Conservation (phyloP, 257 asterid species). For the Nicotiana paniculata region DNA sequence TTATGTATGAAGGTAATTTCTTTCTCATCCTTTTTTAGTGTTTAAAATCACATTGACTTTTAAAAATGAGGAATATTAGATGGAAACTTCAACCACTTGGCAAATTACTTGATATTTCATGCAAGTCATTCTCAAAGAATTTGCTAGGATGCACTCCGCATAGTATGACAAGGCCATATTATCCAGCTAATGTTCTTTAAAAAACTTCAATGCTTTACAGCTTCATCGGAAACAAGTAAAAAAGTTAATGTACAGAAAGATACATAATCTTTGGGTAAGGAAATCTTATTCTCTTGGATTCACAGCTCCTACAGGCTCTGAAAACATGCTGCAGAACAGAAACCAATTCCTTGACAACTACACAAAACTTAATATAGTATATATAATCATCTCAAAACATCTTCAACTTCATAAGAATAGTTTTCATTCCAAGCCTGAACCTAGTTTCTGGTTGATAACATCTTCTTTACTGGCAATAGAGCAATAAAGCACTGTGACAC, state of each 20-base stretch:
- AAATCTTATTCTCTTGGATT: neutral
- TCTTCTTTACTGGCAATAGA: neutral
- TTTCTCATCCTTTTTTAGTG: no score
- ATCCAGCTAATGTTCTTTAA: neutral
- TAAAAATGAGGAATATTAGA: no score
- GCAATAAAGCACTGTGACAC: neutral
- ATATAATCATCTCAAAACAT: conserved; percentile 4
- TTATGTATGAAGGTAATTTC: no score
- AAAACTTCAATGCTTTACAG: neutral
- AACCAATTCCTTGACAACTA: neutral
- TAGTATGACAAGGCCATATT: neutral
- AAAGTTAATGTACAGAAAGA: neutral
- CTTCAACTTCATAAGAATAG: neutral
- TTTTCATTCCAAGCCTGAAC: neutral
- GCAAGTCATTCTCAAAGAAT: neutral
- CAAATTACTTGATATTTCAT: neutral
- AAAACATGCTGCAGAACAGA: conserved; percentile 8
- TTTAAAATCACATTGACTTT: no score
- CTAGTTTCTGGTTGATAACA: neutral
- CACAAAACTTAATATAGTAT: neutral
- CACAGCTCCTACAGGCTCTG: neutral
- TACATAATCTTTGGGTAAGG: neutral
- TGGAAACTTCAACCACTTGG: neutral
- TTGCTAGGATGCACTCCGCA: neutral
- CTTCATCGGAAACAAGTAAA: neutral